A percentile compares a stretch with the other conserved stretches of the same genome.
Conservation (phyloP, 179 eudicot species). For the Vitellaria paradoxa region DNA sequence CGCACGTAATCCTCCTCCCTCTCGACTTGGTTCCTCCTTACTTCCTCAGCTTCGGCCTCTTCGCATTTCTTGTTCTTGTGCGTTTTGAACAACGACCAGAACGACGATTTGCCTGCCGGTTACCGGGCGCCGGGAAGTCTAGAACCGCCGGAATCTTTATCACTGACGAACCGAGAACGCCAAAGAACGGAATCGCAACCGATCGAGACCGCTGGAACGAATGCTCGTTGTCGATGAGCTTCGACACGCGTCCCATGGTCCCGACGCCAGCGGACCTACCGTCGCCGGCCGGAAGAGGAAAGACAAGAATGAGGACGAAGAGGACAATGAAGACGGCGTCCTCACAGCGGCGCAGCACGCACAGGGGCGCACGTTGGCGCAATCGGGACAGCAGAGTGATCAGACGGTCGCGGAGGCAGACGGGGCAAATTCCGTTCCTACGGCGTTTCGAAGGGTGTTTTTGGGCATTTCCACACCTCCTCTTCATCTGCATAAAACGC, state of each 20-base stretch:
- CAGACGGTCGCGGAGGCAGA: slow-evolving; percentile 70
- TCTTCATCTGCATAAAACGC: slow-evolving; percentile 55
- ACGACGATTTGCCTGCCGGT: slow-evolving; percentile 28
- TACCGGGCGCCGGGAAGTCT: slow-evolving; percentile 12
- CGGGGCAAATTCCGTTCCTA: slow-evolving; percentile 60
- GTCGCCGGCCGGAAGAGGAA: not conserved
- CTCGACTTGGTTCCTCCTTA: slow-evolving; percentile 2
- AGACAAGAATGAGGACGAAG: slow-evolving; percentile 41
- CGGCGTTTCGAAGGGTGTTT: slow-evolving; percentile 67
- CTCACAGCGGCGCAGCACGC: slow-evolving; percentile 40
- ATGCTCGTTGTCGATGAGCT: slow-evolving; percentile 53
- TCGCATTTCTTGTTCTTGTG: slow-evolving; percentile 22
- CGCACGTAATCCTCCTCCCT: slow-evolving; percentile 10
- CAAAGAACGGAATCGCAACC: slow-evolving; percentile 47
- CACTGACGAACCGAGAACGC: slow-evolving; percentile 29
- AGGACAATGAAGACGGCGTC: slow-evolving; percentile 39
- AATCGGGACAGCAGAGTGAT: slow-evolving; percentile 67
- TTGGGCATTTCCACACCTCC: slow-evolving; percentile 62
- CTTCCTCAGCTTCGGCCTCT: slow-evolving; percentile 21
- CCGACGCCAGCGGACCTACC: slow-evolving; percentile 15
- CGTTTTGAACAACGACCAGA: slow-evolving; percentile 46
- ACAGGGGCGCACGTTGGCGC: slow-evolving; percentile 65
- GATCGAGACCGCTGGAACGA: slow-evolving; percentile 60
- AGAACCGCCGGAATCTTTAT: not conserved
- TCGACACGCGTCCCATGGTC: slow-evolving; percentile 32